Percentiles rank a stretch among this genome's conserved stretches.
phyloP scores from a whole-genome alignment of 352 stramenopile species.

The Pythium guiyangense region DNA sequence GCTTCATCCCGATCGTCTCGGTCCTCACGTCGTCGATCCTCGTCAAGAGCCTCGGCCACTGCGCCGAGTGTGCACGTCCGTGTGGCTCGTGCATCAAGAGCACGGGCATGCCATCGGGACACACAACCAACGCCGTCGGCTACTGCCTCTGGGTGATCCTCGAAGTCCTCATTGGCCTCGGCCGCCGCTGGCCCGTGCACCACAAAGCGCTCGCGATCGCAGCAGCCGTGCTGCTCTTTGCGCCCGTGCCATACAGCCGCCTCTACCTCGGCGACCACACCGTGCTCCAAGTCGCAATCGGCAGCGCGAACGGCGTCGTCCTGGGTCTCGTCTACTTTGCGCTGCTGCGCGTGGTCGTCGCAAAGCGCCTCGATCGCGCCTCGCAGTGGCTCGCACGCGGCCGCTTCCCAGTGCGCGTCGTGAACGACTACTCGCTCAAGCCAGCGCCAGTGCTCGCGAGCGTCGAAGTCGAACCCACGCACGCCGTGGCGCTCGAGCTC shows the following conservation, averaged over 20 bases:
- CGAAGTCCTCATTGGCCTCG: constrained; percentile 32
- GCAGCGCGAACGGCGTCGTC: constrained; percentile 29
- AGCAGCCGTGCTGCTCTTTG: constrained; percentile 28
- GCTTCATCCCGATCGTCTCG: constrained; percentile 44
- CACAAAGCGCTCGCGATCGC: constrained; percentile 16
- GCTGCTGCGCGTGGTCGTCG: constrained; percentile 31
- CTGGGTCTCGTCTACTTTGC: constrained; percentile 43
- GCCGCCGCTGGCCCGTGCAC: constrained; percentile 15
- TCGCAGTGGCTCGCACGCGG: constrained; percentile 4
- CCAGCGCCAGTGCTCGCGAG: neutral
- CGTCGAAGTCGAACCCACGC: neutral
- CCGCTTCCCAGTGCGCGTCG: constrained; percentile 3
- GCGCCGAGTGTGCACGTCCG: constrained; percentile 35
- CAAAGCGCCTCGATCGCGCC: constrained; percentile 7
- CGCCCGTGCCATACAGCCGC: constrained; percentile 48
- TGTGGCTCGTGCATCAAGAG: constrained; percentile 43
- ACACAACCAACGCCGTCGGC: constrained; percentile 46
- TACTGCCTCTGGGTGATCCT: constrained; percentile 44
- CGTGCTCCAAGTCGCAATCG: constrained; percentile 39
- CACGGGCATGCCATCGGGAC: constrained; percentile 46
- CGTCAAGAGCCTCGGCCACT: constrained; percentile 37
- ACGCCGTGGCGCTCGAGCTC: neutral
- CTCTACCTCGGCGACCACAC: constrained; percentile 60
- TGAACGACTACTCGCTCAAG: constrained; percentile 11
- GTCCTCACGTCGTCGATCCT: constrained; percentile 36